Evolutionary conservation across 495 filamentous ascomycete genomes (phyloP).

Genomic region (Annulohypoxylon bovei): DNA sequence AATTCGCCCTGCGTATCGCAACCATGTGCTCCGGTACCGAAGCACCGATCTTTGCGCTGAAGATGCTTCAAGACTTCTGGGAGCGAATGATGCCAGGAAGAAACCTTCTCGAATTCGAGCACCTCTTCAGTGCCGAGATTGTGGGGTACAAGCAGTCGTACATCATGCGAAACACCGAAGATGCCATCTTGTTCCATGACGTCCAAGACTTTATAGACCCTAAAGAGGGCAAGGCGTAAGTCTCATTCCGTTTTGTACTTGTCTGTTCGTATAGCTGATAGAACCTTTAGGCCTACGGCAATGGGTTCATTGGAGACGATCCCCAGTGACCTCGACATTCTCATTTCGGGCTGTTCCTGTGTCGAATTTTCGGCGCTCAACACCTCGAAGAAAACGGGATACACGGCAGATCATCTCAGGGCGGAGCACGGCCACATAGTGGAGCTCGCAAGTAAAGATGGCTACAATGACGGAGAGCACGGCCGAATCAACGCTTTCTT

Average conservation of each 20-base stretch:
- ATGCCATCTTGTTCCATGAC: conserved; percentile 71
- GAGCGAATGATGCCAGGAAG: conserved; percentile 25
- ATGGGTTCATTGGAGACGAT: conserved; percentile 70
- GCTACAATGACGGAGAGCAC: conserved; percentile 3
- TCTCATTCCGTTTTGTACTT: conserved; percentile 40
- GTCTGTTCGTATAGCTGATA: conserved; percentile 20
- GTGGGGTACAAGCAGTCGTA: conserved; percentile 82
- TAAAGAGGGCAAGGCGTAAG: conserved; percentile 63
- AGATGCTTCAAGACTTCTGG: conserved; percentile 57
- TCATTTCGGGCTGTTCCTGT: conserved; percentile 81
- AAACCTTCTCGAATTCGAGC: conserved; percentile 60
- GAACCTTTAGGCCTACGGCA: conserved; percentile 68
- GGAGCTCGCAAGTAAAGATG: not conserved
- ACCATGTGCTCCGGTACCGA: conserved; percentile 90
- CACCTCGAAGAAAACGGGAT: conserved; percentile 47
- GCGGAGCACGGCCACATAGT: not conserved
- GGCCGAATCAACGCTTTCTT: conserved; percentile 11
- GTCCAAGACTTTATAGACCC: conserved; percentile 67
- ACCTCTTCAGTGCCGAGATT: conserved; percentile 83
- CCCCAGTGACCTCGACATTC: conserved; percentile 69
- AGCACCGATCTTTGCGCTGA: conserved; percentile 74
- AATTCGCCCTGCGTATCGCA: conserved; percentile 63
- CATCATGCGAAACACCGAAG: conserved; percentile 75
- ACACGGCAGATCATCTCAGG: not conserved
- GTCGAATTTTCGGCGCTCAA: conserved; percentile 76